These are phyloP conservation scores for Ophiostoma fasciatum DNA, from an alignment of 2,329 filamentous ascomycete species.

Conservation along the genomic window DNA sequence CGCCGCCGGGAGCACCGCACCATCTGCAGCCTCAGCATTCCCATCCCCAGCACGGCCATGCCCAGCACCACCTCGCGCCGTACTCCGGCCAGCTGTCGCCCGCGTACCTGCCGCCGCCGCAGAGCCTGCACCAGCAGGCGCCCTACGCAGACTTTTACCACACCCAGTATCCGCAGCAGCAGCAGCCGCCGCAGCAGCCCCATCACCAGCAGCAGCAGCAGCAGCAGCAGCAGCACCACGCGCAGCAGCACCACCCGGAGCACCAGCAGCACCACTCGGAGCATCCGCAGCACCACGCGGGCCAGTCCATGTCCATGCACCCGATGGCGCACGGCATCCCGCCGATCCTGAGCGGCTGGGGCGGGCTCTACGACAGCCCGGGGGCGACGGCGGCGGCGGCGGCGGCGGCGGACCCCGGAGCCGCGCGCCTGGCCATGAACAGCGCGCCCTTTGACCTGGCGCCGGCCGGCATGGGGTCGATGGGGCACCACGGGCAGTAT, in stretches of 20 bases:
- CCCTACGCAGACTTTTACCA: background rate
- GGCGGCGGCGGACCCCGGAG: too few relatives aligned
- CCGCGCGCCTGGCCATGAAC: too few relatives aligned
- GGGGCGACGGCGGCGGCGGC: too few relatives aligned
- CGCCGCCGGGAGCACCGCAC: too few relatives aligned
- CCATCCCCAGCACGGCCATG: background rate
- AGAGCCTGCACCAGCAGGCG: slow-evolving; percentile 5
- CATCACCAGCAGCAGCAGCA: slow-evolving; percentile 4
- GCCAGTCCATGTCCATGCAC: too few relatives aligned
- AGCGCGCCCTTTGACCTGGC: too few relatives aligned
- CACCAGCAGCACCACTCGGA: background rate
- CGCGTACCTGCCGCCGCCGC: background rate
- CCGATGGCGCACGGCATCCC: too few relatives aligned
- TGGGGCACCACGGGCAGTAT: background rate
- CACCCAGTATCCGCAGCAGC: background rate
- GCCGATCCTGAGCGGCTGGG: too few relatives aligned
- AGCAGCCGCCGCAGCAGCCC: slow-evolving; percentile 1
- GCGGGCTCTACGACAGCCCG: too few relatives aligned
- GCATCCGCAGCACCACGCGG: slow-evolving; percentile 2
- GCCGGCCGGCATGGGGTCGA: too few relatives aligned
- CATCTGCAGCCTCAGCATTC: background rate
- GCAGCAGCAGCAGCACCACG: slow-evolving; percentile 4
- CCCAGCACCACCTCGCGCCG: too few relatives aligned
- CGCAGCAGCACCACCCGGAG: slow-evolving; percentile 1
- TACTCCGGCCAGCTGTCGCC: background rate